Evolutionary conservation across 495 filamentous ascomycete species (phyloP).

Genomic region (Aspergillus affinis): DNA sequence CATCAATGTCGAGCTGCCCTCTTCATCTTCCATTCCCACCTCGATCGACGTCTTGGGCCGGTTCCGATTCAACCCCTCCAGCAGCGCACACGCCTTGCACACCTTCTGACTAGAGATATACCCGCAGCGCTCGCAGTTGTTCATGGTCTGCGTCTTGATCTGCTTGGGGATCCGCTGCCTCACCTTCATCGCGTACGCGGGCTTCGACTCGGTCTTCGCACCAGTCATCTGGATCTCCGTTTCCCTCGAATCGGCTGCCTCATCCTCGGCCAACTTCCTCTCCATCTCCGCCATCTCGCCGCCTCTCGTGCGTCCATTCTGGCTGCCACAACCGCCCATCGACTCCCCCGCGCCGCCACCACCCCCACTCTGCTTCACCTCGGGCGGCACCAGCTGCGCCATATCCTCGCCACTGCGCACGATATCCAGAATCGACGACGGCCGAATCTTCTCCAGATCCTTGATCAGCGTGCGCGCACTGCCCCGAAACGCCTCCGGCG

Average conservation of each 20-base stretch:
- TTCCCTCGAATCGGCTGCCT: slow-evolving; percentile 63
- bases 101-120: slow-evolving; percentile 95
- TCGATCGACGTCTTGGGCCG: slow-evolving; percentile 74
- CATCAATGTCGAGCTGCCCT: slow-evolving; percentile 53
- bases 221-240: slow-evolving; percentile 61
- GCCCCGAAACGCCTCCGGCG: slow-evolving; percentile 94
- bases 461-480: slow-evolving; percentile 91
- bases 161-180: slow-evolving; percentile 26
- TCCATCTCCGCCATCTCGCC: slow-evolving; percentile 96
- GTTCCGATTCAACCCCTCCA: slow-evolving; percentile 91
- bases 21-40: slow-evolving; percentile 55
- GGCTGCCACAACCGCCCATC: slow-evolving; percentile 68
- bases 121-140: slow-evolving; percentile 82
- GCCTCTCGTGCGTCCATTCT: slow-evolving; percentile 66
- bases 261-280: slow-evolving; percentile 67
- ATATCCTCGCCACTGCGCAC: slow-evolving; percentile 96
- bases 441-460: slow-evolving; percentile 86
- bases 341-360: slow-evolving; percentile 58
- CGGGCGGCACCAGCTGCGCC: slow-evolving; percentile 76
- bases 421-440: slow-evolving; percentile 91
- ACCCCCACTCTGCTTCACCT: slow-evolving; percentile 36
- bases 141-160: slow-evolving; percentile 67
- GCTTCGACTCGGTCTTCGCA: slow-evolving; percentile 3
- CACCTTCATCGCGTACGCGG: not conserved
- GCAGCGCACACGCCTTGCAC: slow-evolving; percentile 89